phyloP scores from a whole-genome alignment of 257 asterid genomes.

The Ehretia macrophylla region DNA sequence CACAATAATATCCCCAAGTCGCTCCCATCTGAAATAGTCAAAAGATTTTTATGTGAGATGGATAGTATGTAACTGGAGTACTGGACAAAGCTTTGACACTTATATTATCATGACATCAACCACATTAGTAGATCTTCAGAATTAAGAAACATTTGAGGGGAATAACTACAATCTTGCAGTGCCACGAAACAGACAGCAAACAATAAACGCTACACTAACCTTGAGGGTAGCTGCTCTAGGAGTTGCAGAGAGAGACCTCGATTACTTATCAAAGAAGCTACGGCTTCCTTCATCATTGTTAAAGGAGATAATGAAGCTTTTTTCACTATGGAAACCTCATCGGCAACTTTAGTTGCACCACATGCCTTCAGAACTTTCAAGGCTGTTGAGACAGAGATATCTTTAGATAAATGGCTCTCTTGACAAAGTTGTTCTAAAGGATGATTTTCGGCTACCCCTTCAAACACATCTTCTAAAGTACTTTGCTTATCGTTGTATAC shows the following conservation, averaged over 20 bases:
- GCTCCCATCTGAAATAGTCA: slow-evolving; percentile 74
- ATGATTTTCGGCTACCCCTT: slow-evolving; percentile 25
- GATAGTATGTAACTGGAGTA: no score
- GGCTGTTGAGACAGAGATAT: slow-evolving; percentile 48
- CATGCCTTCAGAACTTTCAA: slow-evolving; percentile 49
- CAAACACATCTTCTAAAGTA: slow-evolving; percentile 26
- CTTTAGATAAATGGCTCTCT: slow-evolving; percentile 32
- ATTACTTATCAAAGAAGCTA: slow-evolving; percentile 48
- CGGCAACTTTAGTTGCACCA: slow-evolving; percentile 61
- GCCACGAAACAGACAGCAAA: not conserved
- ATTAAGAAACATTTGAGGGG: not conserved
- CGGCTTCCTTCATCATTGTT: slow-evolving; percentile 69
- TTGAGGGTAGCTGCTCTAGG: slow-evolving; percentile 73
- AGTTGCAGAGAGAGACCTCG: slow-evolving; percentile 56
- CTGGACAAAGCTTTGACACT: not conserved
- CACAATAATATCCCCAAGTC: slow-evolving; percentile 77
- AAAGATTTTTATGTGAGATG: not conserved
- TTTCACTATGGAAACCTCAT: slow-evolving; percentile 57
- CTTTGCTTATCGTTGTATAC: slow-evolving; percentile 33
- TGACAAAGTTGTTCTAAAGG: slow-evolving; percentile 25
- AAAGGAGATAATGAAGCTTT: slow-evolving; percentile 60
- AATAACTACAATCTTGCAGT: not conserved
- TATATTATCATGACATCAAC: not conserved
- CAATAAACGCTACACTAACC: slow-evolving; percentile 30
- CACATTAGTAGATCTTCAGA: not conserved